phyloP scores from a whole-genome alignment of 2,329 filamentous ascomycete species.

The Ceratocystis ficicola region DNA sequence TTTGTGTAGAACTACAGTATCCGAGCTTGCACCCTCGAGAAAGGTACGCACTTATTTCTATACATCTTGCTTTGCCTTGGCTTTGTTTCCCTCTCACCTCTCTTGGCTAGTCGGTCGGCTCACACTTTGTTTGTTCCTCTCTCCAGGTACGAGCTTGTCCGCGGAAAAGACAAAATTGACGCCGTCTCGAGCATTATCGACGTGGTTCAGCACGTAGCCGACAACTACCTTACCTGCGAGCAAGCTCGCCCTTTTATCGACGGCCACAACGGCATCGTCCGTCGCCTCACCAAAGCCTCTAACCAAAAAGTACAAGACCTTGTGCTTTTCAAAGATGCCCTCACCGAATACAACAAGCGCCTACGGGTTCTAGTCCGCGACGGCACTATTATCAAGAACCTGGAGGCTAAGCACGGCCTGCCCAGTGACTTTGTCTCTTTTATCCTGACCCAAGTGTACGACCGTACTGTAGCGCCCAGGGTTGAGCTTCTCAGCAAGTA shows the following conservation, averaged over 20 bases:
- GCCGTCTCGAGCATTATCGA: constrained; percentile 61
- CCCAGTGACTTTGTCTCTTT: constrained; percentile 62
- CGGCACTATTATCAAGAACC: constrained; percentile 58
- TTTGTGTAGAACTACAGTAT: constrained; percentile 65
- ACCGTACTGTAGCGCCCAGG: constrained; percentile 79
- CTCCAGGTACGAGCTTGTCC: constrained; percentile 57
- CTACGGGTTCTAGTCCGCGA: constrained; percentile 54
- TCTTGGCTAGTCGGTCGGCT: constrained; percentile 16
- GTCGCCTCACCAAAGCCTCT: constrained; percentile 63
- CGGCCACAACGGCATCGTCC: constrained; percentile 59
- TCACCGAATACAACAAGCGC: constrained; percentile 65
- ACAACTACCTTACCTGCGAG: constrained; percentile 64
- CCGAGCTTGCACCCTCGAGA: constrained; percentile 61
- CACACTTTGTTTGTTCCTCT: neutral
- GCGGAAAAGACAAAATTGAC: constrained; percentile 67
- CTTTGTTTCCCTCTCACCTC: neutral
- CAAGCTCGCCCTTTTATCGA: constrained; percentile 57
- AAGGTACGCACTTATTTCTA: constrained; percentile 36
- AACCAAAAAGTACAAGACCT: constrained; percentile 52
- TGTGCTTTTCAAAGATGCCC: constrained; percentile 56
- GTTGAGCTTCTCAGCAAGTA: constrained; percentile 77
- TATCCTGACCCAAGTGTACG: constrained; percentile 78
- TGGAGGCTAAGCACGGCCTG: constrained; percentile 57
- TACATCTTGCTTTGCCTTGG: neutral
- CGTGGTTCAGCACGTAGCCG: constrained; percentile 56